phyloP scores from a whole-genome alignment of 352 stramenopile genomes.

The Globisporangium mamillatum region DNA sequence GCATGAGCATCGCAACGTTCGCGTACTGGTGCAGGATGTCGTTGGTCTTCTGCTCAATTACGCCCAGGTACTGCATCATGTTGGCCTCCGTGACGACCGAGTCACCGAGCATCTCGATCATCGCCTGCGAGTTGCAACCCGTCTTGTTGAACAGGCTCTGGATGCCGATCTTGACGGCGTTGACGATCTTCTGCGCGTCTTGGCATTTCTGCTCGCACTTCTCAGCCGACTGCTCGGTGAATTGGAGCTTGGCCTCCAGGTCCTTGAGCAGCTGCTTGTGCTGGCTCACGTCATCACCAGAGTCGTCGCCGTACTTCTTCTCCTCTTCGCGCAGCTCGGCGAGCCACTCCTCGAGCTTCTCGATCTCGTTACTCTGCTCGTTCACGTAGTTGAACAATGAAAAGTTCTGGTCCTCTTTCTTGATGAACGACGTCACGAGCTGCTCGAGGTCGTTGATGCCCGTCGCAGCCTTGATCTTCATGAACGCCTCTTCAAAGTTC shows the following conservation, averaged over 20 bases:
- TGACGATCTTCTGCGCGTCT: constrained; percentile 86
- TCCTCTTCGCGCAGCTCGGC: constrained; percentile 77
- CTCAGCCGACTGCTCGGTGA: constrained; percentile 77
- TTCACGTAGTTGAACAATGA: constrained; percentile 95
- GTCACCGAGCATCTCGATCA: constrained; percentile 86
- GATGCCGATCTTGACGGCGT: constrained; percentile 86
- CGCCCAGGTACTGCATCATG: constrained; percentile 93
- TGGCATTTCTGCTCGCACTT: constrained; percentile 91
- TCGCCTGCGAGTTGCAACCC: constrained; percentile 75
- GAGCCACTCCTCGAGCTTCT: constrained; percentile 88
- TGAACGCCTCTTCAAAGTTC: constrained; percentile 95
- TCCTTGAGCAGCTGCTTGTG: constrained; percentile 89
- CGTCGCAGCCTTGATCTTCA: constrained; percentile 92
- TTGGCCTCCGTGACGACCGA: constrained; percentile 92
- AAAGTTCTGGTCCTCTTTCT: constrained; percentile 97
- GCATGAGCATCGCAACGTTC: constrained; percentile 37
- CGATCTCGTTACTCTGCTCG: constrained; percentile 93
- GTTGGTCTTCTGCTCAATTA: constrained; percentile 94
- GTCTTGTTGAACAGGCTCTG: constrained; percentile 76
- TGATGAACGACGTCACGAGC: constrained; percentile 91
- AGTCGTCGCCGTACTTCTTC: constrained; percentile 80
- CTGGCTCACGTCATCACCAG: constrained; percentile 81
- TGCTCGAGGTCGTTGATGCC: constrained; percentile 92
- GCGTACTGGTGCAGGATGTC: constrained; percentile 90
- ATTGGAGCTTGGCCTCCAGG: constrained; percentile 78